phyloP scores from a whole-genome alignment of 1,139 yeast species.

The Nakaseomyces uthaithaninus region DNA sequence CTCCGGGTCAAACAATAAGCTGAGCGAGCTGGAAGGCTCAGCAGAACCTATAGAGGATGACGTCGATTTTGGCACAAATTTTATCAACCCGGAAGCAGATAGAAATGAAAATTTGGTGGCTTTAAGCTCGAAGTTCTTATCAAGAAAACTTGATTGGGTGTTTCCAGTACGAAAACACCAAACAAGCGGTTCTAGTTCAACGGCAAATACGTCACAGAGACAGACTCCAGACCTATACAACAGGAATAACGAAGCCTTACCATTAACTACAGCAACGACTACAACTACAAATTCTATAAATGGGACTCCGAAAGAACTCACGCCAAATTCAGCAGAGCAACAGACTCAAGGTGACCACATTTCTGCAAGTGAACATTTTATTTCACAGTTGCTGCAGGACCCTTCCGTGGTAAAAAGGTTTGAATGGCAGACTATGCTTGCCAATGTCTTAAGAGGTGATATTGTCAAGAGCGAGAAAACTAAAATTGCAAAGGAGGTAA shows the following conservation, averaged over 20 bases:
- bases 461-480: slow-evolving; percentile 88
- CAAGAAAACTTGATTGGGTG: slow-evolving; percentile 6
- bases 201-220: slow-evolving; percentile 1
- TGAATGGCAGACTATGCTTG: slow-evolving; percentile 94
- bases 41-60: slow-evolving; percentile 13
- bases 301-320: slow-evolving; percentile 1
- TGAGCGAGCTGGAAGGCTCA: neutral
- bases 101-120: slow-evolving; percentile 21
- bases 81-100: slow-evolving; percentile 17
- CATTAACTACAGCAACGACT: neutral
- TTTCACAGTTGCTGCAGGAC: slow-evolving; percentile 34
- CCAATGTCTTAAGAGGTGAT: slow-evolving; percentile 88
- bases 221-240: neutral
- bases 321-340: neutral
- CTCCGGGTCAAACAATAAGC: slow-evolving; percentile 18
- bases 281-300: slow-evolving; percentile 2
- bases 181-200: neutral
- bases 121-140: slow-evolving; percentile 24
- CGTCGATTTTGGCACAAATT: slow-evolving; percentile 21
- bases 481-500: slow-evolving; percentile 46
- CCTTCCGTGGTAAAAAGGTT: slow-evolving; percentile 69
- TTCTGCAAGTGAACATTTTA: slow-evolving; percentile 11
- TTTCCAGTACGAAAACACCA: slow-evolving; percentile 2
- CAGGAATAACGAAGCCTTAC: neutral
- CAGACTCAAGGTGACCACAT: slow-evolving; percentile 2